Evolutionary conservation across 1,284 basidiomycete species (phyloP), one percentile per base, ranked within the genome.

Genomic region (Ustilago lituana): DNA sequence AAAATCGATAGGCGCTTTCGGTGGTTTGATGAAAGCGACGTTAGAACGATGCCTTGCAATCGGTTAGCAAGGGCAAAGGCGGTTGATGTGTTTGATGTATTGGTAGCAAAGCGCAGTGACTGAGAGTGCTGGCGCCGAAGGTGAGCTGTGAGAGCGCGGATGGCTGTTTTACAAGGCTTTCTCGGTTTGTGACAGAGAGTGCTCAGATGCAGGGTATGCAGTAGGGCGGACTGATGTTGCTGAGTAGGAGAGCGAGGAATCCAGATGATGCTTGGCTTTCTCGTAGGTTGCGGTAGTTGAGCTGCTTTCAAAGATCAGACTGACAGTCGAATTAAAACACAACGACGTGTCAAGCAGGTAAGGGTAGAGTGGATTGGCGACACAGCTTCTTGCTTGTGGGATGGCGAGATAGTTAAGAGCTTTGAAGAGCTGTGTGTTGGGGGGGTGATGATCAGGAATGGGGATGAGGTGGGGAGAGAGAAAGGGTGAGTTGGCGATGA

Each of bases 341-440:
- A n/a, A n/a, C n/a, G n/a, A n/a, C n/a, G n/a, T n/a, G n/a, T n/a
- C n/a, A n/a, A n/a, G n/a, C n/a, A n/a, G n/a, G n/a, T n/a, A n/a
- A n/a, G n/a, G n/a, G n/a, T n/a, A n/a, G n/a, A n/a, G n/a, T n/a
- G n/a, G n/a, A n/a, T n/a, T n/a, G 47, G 33, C 6, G 15, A 15
- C 24, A 35, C 46, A 48, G 46, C 35, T 48, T 41, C 33, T 39
- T 39, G 40, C 11, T 31, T 20, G 7, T 20, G 12, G 24, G n/a
- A n/a, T n/a, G n/a, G n/a, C n/a, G n/a, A n/a, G n/a, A 27, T 29
- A 20, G 38, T 20, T 37, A 39, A 23, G 31, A 29, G 50, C 31
- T 52, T 52, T 40, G 38, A 33, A 35, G 24, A 48, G 52, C 49
- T 51, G 47, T 43, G 47, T 39, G 7, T n/a, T 22, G 27, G 19